Base-by-base conservation (phyloP, 2,329 filamentous ascomycete species). In the Trichoderma polysporum region DNA sequence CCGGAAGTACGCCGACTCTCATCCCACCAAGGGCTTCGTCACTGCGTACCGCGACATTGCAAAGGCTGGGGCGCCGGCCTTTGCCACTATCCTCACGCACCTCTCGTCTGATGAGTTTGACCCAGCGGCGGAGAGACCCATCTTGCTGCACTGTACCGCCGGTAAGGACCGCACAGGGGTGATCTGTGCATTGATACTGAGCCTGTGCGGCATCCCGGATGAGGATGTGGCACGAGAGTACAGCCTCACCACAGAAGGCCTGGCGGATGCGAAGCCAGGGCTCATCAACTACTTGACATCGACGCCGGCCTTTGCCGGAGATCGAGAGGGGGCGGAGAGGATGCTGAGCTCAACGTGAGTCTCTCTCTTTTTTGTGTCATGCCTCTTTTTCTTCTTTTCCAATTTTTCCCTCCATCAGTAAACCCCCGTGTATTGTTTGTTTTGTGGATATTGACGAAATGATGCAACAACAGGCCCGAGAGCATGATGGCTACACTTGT, bases 121-220 rank as follows among this genome's bases (percentile, higher is more conserved):
- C 35, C 39, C 52, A 1, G 17, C 39, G 8, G 41, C 41, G 5
- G 35, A 59, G 25, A 69, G 79, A 1, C 86, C 88, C 8, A 77
- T 90, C 10, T 79, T 92, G 7, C 80, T 93, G 8, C 90, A 94
- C 74, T 93, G 91, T 76, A 91, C 90, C 0, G 90, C 89, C 0
- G 91, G 91, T 13, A 94, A 94, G 77, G 91, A 94, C 75, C 83
- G 91, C 50, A 93, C 91, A 0, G 91, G 91, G 2, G 83, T 93
- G 4, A 78, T 92, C 52, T 85, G 87, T 57, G 91, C 89, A 3
- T 72, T 94, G 47, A 75, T 93, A 9, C 81, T 92, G 45, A 79
- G 84, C 29, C 81, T 92, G 31, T 87, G 87, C 9, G 88, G 88
- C 4, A 87, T 91, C 0, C 76, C 82, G 1, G 83, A 88, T 69